These are phyloP conservation scores for Pyrenophora tritici-repentis DNA, from an alignment of 2,329 filamentous ascomycete species.

Conservation along the genomic window DNA sequence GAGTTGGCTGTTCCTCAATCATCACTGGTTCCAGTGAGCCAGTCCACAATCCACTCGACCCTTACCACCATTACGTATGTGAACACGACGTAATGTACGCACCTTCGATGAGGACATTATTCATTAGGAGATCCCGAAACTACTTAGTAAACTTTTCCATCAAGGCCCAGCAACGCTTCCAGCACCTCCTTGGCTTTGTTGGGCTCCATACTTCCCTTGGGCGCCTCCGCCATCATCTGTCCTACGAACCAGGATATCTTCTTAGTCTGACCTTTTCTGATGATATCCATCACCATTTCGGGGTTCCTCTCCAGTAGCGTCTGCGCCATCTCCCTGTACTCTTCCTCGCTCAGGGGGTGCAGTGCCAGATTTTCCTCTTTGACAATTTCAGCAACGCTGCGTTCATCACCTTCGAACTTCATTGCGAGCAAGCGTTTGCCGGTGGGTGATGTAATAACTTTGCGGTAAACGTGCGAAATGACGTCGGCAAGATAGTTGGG, in stretches of 20 bases:
- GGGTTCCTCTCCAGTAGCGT: constrained; percentile 60
- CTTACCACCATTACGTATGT: background rate
- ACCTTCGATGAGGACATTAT: background rate
- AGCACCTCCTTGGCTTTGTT: constrained; percentile 61
- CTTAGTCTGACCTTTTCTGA: constrained; percentile 63
- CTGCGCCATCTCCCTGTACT: constrained; percentile 62
- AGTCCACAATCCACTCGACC: background rate
- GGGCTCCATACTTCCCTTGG: constrained; percentile 66
- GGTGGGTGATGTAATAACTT: constrained; percentile 58
- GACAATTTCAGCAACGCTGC: constrained; percentile 59
- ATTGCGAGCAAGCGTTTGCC: constrained; percentile 64
- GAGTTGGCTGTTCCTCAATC: background rate
- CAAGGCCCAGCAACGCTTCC: constrained; percentile 51
- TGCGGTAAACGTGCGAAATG: constrained; percentile 48
- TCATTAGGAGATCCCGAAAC: constrained; percentile 5
- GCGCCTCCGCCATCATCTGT: constrained; percentile 67
- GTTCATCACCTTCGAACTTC: constrained; percentile 59
- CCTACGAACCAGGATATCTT: constrained; percentile 72
- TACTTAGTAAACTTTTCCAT: background rate
- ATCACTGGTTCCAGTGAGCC: background rate
- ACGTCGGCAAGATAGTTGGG: constrained; percentile 51
- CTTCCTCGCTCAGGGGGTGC: constrained; percentile 58
- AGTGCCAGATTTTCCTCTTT: constrained; percentile 62
- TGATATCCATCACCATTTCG: constrained; percentile 64
- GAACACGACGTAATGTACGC: background rate